These are phyloP conservation scores for Termitomyces sp. DNA, from an alignment of 768 basidiomycete genomes.

Conservation along the genomic window DNA sequence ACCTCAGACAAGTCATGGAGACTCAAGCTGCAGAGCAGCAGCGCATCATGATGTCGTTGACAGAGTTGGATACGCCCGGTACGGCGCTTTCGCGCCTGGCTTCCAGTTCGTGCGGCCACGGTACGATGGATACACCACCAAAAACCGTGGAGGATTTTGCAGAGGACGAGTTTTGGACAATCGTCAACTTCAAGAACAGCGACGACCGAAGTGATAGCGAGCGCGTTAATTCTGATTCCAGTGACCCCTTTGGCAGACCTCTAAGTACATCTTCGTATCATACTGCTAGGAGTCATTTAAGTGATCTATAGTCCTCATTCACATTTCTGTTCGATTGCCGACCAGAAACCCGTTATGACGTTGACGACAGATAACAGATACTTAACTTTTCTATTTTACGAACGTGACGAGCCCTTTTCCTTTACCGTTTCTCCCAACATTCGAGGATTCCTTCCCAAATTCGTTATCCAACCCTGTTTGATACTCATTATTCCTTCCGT, in stretches of 20 bases:
- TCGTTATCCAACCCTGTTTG: too few species aligned
- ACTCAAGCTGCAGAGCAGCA: background rate
- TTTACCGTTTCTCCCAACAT: background rate
- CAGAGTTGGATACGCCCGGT: background rate
- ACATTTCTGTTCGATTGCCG: background rate
- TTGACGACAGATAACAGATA: background rate
- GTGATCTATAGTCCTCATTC: slow-evolving; percentile 7
- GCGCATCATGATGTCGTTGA: background rate
- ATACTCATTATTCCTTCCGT: background rate
- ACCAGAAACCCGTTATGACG: background rate
- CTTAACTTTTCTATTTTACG: background rate
- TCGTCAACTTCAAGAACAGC: background rate
- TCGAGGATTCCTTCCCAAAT: background rate
- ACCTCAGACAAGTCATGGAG: slow-evolving; percentile 1
- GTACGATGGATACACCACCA: slow-evolving; percentile 15
- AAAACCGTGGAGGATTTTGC: slow-evolving; percentile 15
- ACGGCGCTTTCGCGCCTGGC: background rate
- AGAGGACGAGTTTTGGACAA: background rate
- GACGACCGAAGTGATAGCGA: background rate
- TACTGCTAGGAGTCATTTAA: slow-evolving; percentile 29
- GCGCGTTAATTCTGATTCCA: background rate
- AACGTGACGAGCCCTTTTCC: background rate
- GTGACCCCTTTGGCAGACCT: slow-evolving; percentile 17
- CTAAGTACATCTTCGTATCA: slow-evolving; percentile 30
- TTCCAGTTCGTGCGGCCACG: slow-evolving; percentile 9